A percentile compares a stretch with the other conserved stretches of the same genome.
Conservation (phyloP, 176 grass and related monocot species). For the Alopecurus myosuroides region DNA sequence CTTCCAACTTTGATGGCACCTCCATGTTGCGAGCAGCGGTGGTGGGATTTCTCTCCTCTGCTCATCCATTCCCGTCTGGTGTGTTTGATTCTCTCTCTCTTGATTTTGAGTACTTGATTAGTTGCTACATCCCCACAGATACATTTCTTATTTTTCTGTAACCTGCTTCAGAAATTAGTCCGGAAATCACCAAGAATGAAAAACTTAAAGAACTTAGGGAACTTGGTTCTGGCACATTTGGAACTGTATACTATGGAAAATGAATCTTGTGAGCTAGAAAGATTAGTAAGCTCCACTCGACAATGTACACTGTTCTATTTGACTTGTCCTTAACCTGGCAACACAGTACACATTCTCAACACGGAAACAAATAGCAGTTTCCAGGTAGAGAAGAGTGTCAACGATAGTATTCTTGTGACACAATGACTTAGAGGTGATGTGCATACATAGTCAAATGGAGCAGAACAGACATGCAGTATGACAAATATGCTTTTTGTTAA, state of each 20-base stretch:
- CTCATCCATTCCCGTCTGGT: too few species aligned
- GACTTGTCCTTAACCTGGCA: conserved; percentile 78
- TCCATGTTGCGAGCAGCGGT: too few species aligned
- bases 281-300: conserved; percentile 53
- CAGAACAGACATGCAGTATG: neutral
- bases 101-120: neutral
- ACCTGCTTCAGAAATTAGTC: neutral
- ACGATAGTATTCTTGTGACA: neutral
- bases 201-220: conserved; percentile 94
- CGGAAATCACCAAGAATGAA: conserved; percentile 72
- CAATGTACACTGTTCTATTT: conserved; percentile 36
- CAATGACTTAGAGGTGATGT: neutral
- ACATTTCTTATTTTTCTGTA: neutral
- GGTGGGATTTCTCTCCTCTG: too few species aligned
- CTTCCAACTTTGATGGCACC: too few species aligned
- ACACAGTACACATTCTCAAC: conserved; percentile 20
- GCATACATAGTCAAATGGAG: neutral
- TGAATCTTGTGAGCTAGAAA: conserved; percentile 97
- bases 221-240: conserved; percentile 95
- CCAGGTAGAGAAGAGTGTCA: neutral
- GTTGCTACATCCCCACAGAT: neutral
- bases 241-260: conserved; percentile 97
- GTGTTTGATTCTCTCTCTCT: too few species aligned
- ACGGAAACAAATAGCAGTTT: conserved; percentile 6
- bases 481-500: neutral